Evolutionary conservation across 176 grass and related monocot species (phyloP), one percentile per base, ranked within the genome.

Genomic region (Hsuehochloa calcarea): DNA sequence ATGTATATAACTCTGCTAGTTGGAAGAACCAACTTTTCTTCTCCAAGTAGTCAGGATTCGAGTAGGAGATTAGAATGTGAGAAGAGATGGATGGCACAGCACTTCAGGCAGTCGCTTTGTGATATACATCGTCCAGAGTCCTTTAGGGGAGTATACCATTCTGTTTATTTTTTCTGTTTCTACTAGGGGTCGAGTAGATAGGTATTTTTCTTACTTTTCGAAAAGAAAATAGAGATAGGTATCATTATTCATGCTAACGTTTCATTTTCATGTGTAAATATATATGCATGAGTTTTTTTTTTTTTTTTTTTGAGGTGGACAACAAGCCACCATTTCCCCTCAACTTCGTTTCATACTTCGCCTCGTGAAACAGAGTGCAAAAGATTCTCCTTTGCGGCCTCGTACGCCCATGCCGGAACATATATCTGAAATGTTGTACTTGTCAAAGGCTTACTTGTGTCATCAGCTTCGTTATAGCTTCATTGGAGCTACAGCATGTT

Each of bases 141-240:
- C 51, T 54, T 71, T 61, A 85, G 50, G 51, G 76, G 75, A 72
- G 43, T 47, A 66, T 76, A 66, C 50, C 39, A 49, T 89, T 83
- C 80, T 78, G 49, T 78, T 94, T 76, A 82, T 88, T 88, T 65
- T 60, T 41, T 69, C 76, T 37, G 25, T 78, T 90, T 77, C 47
- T 80, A 34, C 16, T 38, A 58, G 34, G 72, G 22, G 79, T n/a
- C 7, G 56, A 74, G 59, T 80, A 89, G 75, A 65, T 83, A 83
- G 7, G 14, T 70, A 16, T 25, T 44, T 43, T 54, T 65, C 20
- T 14, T 29, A 59, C 51, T 34, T 75, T 59, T 81, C 34, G 27
- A 67, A 84, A 86, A 70, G 82, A 38, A 77, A 86, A 65, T 72
- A 82, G 84, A 65, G 25, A 27, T 89, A 71, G 54, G 39, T 86